Base-by-base conservation (phyloP, 2,329 filamentous ascomycete species). In the Rhynchosporium graminicola region DNA sequence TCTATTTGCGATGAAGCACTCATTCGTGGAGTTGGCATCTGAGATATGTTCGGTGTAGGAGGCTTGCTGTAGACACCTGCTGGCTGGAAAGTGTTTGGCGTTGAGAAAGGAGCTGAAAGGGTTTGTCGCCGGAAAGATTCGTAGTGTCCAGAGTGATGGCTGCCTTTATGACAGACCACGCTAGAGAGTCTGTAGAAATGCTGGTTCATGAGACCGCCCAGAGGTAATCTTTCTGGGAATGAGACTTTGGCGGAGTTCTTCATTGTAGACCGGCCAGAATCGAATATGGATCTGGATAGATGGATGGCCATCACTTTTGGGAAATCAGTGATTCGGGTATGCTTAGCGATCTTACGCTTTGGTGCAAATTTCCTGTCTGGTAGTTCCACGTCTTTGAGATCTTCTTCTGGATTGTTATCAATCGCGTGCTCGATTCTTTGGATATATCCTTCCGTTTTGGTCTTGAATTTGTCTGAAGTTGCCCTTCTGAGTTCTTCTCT, bases 201-300 rank as follows among this genome's bases (percentile, higher is more conserved):
- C 71, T 89, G 87, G 61, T 89, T 84, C 48, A 95, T 77, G 29
- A 98, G 79, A 0, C 92, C 87, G 0, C 95, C 95, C 3, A 99
- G 79, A 0, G 90, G 86, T 2, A 99, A 77, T n/a, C 83, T 83
- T 75, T 98, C 94, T 0, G 93, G 93, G 71, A 98, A 99, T 0
- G 90, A 80, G 2, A 99, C 93, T 74, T 97, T 98, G 70, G 94
- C 94, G 63, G 90, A 87, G 74, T 99, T 99, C 77, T 99, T 99
- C 48, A 89, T 89, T 0, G 93, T 97, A 63, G 84, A 83, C 65
- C 85, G 86, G 55, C 86, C 85, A 28, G 83, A 80, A 69, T 95
- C 92, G 76, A 92, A 99, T 69, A 98, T 96, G 31, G 93, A 97
- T 55, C 95, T 86, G 0, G 92, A 97, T 26, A 99, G 83, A 74